Evolutionary conservation across 305 asterid genomes (phyloP).

Genomic region (Fraxinus sp.): DNA sequence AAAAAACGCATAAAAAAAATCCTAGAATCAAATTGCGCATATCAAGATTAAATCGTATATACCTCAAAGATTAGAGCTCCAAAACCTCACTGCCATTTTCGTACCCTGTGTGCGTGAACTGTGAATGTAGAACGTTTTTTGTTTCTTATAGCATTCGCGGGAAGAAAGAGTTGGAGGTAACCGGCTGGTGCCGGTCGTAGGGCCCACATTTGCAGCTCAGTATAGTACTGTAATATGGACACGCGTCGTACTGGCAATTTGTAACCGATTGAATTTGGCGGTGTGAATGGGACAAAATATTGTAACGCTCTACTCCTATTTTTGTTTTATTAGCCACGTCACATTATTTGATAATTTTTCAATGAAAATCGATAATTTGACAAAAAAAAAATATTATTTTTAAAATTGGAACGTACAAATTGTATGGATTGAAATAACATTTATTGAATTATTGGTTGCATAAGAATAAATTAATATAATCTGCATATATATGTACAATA

Average conservation of each 20-base stretch:
- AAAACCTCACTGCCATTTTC: slow-evolving; percentile 6
- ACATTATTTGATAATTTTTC: background rate
- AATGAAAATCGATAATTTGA: too few species aligned
- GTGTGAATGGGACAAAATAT: slow-evolving; percentile 24
- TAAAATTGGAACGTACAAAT: background rate
- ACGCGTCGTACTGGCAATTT: slow-evolving; percentile 27
- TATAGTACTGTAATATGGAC: slow-evolving; percentile 21
- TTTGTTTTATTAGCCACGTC: background rate
- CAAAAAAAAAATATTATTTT: background rate
- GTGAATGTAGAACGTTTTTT: slow-evolving; percentile 19
- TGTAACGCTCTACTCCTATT: slow-evolving; percentile 18
- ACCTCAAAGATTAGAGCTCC: slow-evolving; percentile 22
- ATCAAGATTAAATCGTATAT: background rate
- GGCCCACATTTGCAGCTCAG: slow-evolving; percentile 24
- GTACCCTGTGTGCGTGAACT: background rate
- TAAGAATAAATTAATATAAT: background rate
- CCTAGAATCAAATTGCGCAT: background rate
- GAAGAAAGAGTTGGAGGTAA: slow-evolving; percentile 29
- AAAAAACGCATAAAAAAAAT: background rate
- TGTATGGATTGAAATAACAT: background rate
- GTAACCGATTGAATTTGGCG: slow-evolving; percentile 23
- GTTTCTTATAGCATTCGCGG: slow-evolving; percentile 33
- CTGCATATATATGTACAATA: background rate
- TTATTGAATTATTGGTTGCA: background rate
- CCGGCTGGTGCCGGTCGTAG: slow-evolving; percentile 31